A percentile compares a stretch with the other conserved stretches of the same genome.
phyloP scores from a whole-genome alignment of 192 early-diverging fungal genomes.

The Coemansia sp. region DNA sequence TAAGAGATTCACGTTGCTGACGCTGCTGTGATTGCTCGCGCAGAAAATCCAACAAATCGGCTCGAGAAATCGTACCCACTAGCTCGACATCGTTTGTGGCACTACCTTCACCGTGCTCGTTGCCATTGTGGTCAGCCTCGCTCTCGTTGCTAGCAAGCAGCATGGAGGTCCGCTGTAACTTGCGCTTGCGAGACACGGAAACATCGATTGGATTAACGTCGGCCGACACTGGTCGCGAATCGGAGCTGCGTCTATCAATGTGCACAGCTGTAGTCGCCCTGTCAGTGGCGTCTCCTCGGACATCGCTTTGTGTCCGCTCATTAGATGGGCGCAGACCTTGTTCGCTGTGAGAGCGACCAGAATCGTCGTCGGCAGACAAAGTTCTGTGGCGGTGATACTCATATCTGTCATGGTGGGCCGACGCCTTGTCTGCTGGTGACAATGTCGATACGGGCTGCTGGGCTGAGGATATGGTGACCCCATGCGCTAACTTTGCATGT shows the following conservation, averaged over 20 bases:
- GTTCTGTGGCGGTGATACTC: background rate
- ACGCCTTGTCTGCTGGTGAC: background rate
- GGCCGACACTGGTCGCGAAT: background rate
- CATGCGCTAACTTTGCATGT: background rate
- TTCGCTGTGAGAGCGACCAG: background rate
- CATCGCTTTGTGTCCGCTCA: background rate
- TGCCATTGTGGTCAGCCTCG: background rate
- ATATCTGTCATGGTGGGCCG: background rate
- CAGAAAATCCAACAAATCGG: slow-evolving; percentile 44
- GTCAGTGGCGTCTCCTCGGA: background rate
- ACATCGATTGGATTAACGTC: background rate
- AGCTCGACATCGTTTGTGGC: slow-evolving; percentile 17
- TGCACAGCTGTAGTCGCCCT: background rate
- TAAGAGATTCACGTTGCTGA: slow-evolving; percentile 33
- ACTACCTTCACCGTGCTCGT: background rate
- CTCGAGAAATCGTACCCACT: slow-evolving; percentile 29
- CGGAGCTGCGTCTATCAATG: background rate
- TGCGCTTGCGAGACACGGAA: slow-evolving; percentile 26
- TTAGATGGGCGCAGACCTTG: background rate
- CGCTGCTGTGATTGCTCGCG: slow-evolving; percentile 36
- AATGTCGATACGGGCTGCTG: background rate
- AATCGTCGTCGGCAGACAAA: background rate
- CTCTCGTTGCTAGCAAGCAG: background rate
- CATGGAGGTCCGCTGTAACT: slow-evolving; percentile 8
- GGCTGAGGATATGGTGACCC: background rate